Base-by-base conservation (phyloP, 2,329 filamentous ascomycete species). In the Diaporthe batatas region DNA sequence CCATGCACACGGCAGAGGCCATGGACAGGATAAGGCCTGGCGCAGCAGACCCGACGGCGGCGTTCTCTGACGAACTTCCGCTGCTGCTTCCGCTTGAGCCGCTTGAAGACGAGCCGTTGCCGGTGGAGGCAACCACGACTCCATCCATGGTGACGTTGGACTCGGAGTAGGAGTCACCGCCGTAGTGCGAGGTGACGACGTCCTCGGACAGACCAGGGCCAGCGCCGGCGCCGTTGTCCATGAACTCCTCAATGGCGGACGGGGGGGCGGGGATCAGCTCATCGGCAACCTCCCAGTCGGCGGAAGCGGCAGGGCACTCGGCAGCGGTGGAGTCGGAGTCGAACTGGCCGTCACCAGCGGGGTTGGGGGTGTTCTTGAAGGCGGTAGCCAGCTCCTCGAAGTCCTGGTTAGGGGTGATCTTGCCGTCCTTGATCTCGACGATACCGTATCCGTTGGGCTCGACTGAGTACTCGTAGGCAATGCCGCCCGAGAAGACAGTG, bases 381-480 rank as follows among this genome's bases (percentile, higher is more conserved):
- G 87, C 87, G 14, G 79, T 80, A 78, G 86, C 84, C 78, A 89
- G 86, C 75, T 83, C 83, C 59, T 83, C 81, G 83, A 92, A 97
- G 79, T 96, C 93, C 53, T 82, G 74, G 44, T 87, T 83, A 75
- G 92, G 88, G 49, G 84, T 84, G 73, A 93, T 88, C 34, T 83
- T 82, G 80, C 82, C 78, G 75, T 87, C 88, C 59, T 83, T 79
- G 79, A 96, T 86, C 73, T 89, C 84, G 80, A 95, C 94, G 74
- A 97, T 91, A 76, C 95, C 96, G 83, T 91, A 98, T 62, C 91
- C 87, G 85, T 91, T 94, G 75, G 88, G 87, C 83, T 97, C 94
- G 80, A 93, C 85, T 12, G 93, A 92, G 87, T 98, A 99, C 84
- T 98, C 95, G 86, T 98, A 99, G 82, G 98, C 93, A 51, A 99